Evolutionary conservation across 768 basidiomycete genomes (phyloP), one percentile per base, ranked within the genome.

Genomic region (Mycena galopus): DNA sequence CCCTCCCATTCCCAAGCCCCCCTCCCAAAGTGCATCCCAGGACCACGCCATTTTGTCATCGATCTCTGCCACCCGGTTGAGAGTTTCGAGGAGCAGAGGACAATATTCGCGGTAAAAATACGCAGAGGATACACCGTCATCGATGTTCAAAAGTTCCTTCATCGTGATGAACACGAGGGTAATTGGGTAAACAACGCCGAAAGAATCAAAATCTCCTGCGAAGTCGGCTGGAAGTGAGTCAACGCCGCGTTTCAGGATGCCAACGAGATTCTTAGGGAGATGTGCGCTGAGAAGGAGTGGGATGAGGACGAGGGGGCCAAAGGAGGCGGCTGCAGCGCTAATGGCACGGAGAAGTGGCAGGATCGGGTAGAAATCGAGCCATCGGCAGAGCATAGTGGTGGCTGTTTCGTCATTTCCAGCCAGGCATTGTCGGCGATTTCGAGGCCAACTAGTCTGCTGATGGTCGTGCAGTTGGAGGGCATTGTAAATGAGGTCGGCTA

Each of bases 51-150:
- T 65, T 29, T 50, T 60, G 16, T 12, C 39, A 33, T 71, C 39
- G 50, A 71, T 66, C 50, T 37, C 70, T 21, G 32, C 59, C 7
- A 71, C 65, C 30, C 70, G 70, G 29, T 60, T 66, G 29, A 71
- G 58, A 11, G 51, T 53, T n/a, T 60, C 64, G 58, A 71, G 65
- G 37, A 71, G 59, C 39, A 71, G 58, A 5, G 70, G 65, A 35
- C 70, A 71, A 35, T 66, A 35, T 35, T 71, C 70, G 39, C 70
- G 70, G 65, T 60, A 71, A 12, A 71, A 71, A 37, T 71, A 71
- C 23, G 70, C 70, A 27, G 58, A 42, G 65, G 70, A 71, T 5
- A 71, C 70, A 4, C 70, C 70, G 51, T 71, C 70, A 12, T 65
- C 65, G 57, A 65, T 53, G 50, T 55, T 66, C 0, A 7, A 33